Base-by-base conservation (phyloP, 176 grass and related monocot species). In the Aegilops longissima region DNA sequence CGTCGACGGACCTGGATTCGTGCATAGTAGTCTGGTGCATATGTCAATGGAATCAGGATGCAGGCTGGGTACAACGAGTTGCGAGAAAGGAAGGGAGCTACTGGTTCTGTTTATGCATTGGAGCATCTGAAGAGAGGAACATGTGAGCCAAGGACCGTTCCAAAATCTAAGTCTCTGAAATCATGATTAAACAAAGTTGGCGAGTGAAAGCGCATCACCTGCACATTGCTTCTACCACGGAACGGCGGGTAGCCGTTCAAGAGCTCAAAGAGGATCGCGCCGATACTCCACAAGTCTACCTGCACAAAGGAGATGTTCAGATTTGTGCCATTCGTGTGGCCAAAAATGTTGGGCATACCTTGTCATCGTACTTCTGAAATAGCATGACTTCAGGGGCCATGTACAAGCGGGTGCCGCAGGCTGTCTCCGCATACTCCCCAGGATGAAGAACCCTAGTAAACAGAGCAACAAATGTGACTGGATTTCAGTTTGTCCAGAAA, bases 301-400 rank as follows among this genome's bases (percentile, higher is more conserved):
- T 92, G 84, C 8, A 39, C 10, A 20, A 2, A 70, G n/a, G 34
- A 86, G 8, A 83, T n/a, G 5, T 70, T 78, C 79, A 83, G 24
- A 72, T 54, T 73, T 66, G 0, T 40, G 39, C 5, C 8, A 31
- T 64, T 78, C 13, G 13, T 1, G 39, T 65, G 30, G 40, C n/a
- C 0, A 65, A 20, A 65, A 45, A 44, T 5, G 21, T 20, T 56
- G 6, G 14, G 29, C 13, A 9, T 69, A 90, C 93, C 79, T 88
- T 92, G 4, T 77, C 74, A 52, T 92, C 67, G 51, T 92, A 95
- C 80, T 92, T 90, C 35, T 95, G 85, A 75, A 92, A 94, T 2
- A 92, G 67, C 93, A 94, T 90, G 1, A 92, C 87, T 88, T 94
- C 93, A n/a, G 93, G 93, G 72, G 93, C 93, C 90, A 94, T 94